Evolutionary conservation across 345 rosid genomes (phyloP).

Genomic region (Populus davidiana): DNA sequence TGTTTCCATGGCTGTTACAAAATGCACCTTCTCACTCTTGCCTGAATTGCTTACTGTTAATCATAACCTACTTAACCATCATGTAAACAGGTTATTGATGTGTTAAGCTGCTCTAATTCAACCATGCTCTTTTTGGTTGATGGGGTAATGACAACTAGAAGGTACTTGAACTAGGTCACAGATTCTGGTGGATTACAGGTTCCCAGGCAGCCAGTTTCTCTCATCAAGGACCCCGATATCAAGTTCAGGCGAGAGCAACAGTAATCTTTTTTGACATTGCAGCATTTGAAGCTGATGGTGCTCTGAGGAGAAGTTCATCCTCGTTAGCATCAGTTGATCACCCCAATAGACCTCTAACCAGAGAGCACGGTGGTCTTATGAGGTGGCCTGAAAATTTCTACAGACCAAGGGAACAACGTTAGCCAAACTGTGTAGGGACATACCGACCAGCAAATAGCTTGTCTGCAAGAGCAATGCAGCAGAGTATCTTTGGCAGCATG

Average conservation of each 20-base stretch:
- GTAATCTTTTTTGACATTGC: constrained; percentile 56
- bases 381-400: constrained; percentile 66
- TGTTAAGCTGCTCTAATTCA: neutral
- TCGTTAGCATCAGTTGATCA: constrained; percentile 47
- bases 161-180: neutral
- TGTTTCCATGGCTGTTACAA: too few species aligned
- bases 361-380: constrained; percentile 57
- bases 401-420: constrained; percentile 25
- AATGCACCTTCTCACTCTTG: too few species aligned
- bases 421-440: constrained; percentile 21
- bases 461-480: constrained; percentile 73
- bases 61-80: too few species aligned
- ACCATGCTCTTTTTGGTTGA: neutral
- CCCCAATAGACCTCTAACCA: constrained; percentile 44
- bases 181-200: constrained; percentile 35
- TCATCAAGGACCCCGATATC: constrained; percentile 50
- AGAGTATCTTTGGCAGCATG: constrained; percentile 77
- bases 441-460: constrained; percentile 40
- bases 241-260: constrained; percentile 78
- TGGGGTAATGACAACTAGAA: neutral
- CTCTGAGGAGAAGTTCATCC: constrained; percentile 45
- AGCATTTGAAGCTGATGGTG: constrained; percentile 47
- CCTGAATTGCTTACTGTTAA: too few species aligned
- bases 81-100: too few species aligned
- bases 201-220: constrained; percentile 43